Percentiles rank a stretch among this genome's conserved stretches.
Evolutionary conservation across 352 stramenopile species (phyloP).

Genomic region (Globisporangium alternatum): DNA sequence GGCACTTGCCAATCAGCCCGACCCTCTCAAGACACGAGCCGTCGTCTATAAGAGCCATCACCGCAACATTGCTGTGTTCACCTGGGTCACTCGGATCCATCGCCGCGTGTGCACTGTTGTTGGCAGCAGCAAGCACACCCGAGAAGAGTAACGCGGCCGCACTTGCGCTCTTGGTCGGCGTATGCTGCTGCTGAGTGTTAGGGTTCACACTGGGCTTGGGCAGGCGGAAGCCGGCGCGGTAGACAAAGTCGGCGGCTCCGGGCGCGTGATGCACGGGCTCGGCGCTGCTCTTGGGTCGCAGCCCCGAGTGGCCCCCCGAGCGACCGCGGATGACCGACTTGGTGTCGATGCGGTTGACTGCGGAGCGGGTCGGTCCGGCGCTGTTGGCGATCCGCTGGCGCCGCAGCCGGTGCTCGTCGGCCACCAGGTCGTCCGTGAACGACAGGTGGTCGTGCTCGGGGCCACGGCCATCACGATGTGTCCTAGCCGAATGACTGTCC

Average conservation of each 20-base stretch:
- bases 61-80: not conserved
- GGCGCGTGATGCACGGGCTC: conserved; percentile 39
- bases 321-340: conserved; percentile 40
- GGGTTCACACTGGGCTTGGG: conserved; percentile 21
- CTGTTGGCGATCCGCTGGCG: conserved; percentile 24
- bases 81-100: not conserved
- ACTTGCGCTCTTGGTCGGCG: conserved; percentile 16
- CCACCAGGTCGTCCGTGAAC: conserved; percentile 20
- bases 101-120: not conserved
- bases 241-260: conserved; percentile 50
- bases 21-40: conserved; percentile 41
- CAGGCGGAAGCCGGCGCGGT: conserved; percentile 58
- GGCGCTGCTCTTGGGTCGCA: conserved; percentile 30
- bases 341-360: conserved; percentile 47
- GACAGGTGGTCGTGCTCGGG: conserved; percentile 4
- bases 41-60: conserved; percentile 22
- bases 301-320: conserved; percentile 25
- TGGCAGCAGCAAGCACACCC: not conserved
- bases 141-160: conserved; percentile 19
- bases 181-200: conserved; percentile 7
- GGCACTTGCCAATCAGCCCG: conserved; percentile 33
- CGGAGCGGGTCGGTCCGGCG: not conserved
- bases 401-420: conserved; percentile 34
- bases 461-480: not conserved
- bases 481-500: not conserved